phyloP scores from a whole-genome alignment of 768 basidiomycete species.

The Tubosaeta sp. region DNA sequence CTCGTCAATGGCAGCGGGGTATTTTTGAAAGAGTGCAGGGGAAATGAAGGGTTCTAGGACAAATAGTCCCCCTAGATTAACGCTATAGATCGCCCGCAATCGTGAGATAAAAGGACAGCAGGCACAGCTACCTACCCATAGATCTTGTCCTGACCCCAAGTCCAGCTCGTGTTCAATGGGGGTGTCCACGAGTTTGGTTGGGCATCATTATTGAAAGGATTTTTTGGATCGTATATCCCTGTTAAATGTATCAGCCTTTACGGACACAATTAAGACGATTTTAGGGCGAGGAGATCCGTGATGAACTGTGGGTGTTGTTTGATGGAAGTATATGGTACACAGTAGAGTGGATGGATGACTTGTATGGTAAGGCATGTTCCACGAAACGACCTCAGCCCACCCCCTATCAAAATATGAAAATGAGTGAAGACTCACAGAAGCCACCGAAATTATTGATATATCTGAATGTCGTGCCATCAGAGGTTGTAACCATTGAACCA shows the following conservation, averaged over 20 bases:
- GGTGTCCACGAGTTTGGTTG: constrained; percentile 78
- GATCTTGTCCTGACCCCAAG: constrained; percentile 57
- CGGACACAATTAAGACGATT: background rate
- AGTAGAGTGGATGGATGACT: too few relatives aligned
- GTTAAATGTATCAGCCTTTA: constrained; percentile 5
- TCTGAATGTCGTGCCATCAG: constrained; percentile 67
- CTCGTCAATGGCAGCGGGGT: constrained; percentile 56
- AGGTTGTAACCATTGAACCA: constrained; percentile 60
- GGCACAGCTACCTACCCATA: constrained; percentile 43
- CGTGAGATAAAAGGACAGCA: background rate
- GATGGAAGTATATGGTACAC: too few relatives aligned
- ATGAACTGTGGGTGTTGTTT: background rate
- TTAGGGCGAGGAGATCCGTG: background rate
- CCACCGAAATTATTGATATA: constrained; percentile 79
- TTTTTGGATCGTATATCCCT: constrained; percentile 65
- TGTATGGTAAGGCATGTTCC: too few relatives aligned
- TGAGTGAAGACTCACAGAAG: constrained; percentile 46
- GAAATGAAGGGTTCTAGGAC: constrained; percentile 77
- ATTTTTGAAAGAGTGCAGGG: constrained; percentile 59
- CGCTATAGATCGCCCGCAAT: constrained; percentile 31
- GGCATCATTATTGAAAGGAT: constrained; percentile 75
- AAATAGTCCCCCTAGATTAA: constrained; percentile 74
- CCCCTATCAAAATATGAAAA: background rate
- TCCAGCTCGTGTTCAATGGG: constrained; percentile 71
- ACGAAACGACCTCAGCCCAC: too few relatives aligned